Percentiles rank a stretch among this genome's conserved stretches.
Evolutionary conservation across 345 rosid species (phyloP).

Genomic region (Populus pruinosa): DNA sequence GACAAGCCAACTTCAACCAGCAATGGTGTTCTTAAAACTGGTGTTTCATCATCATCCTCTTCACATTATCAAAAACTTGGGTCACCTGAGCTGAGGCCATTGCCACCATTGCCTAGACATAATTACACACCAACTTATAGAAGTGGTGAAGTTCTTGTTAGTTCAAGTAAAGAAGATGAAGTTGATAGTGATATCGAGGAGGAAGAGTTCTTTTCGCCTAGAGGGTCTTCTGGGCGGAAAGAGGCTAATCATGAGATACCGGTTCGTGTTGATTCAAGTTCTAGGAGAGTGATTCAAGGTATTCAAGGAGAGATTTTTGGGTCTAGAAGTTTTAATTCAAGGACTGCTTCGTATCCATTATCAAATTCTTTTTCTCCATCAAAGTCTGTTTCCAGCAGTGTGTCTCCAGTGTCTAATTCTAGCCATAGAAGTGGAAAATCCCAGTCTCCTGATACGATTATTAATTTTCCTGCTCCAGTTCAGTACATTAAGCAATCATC

Average conservation of each 20-base stretch:
- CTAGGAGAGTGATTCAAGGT: slow-evolving; percentile 37
- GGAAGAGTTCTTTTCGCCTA: slow-evolving; percentile 88
- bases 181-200: slow-evolving; percentile 46
- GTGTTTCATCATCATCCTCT: slow-evolving; percentile 38
- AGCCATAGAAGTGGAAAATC: slow-evolving; percentile 42
- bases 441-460: slow-evolving; percentile 41
- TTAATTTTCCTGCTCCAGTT: slow-evolving; percentile 26
- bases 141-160: slow-evolving; percentile 39
- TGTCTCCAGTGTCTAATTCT: slow-evolving; percentile 35
- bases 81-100: slow-evolving; percentile 88
- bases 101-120: slow-evolving; percentile 75
- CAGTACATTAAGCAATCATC: background rate
- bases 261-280: slow-evolving; percentile 37
- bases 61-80: slow-evolving; percentile 52
- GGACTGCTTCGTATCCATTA: slow-evolving; percentile 59
- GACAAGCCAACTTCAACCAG: slow-evolving; percentile 31
- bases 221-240: slow-evolving; percentile 69
- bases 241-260: slow-evolving; percentile 37
- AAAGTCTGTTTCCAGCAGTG: slow-evolving; percentile 40
- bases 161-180: slow-evolving; percentile 27
- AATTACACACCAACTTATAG: slow-evolving; percentile 37
- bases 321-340: slow-evolving; percentile 50
- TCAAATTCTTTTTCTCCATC: slow-evolving; percentile 54
- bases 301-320: slow-evolving; percentile 40
- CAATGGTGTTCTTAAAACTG: slow-evolving; percentile 38